Evolutionary conservation across 2,329 filamentous ascomycete species (phyloP).

Genomic region (Calonectria crousiana): DNA sequence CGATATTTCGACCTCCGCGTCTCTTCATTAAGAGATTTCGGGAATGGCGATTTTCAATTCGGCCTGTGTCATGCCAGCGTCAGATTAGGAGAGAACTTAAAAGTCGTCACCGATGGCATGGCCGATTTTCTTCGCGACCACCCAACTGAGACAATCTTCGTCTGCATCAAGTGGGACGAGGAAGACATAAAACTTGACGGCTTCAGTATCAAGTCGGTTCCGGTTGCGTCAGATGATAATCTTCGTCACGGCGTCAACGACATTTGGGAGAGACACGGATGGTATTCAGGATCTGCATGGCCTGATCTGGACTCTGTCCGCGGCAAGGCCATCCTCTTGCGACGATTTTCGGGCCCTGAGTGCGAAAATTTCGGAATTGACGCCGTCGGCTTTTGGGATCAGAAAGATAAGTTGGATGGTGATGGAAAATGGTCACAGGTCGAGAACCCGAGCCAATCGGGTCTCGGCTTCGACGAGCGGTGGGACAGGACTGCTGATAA

Average conservation of each 20-base stretch:
- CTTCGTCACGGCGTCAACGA: not conserved
- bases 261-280: not conserved
- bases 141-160: not conserved
- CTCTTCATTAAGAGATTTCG: not conserved
- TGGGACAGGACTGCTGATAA: not conserved
- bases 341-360: not conserved
- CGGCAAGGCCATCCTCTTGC: not conserved
- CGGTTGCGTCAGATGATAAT: not conserved
- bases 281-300: not conserved
- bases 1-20: not conserved
- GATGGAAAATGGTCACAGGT: not conserved
- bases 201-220: not conserved
- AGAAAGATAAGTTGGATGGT: not conserved
- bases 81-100: not conserved
- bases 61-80: not conserved
- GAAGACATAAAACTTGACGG: not conserved
- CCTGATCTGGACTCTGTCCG: not conserved
- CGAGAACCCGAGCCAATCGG: not conserved
- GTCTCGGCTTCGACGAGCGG: not conserved
- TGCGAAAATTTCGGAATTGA: not conserved
- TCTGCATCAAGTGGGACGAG: not conserved
- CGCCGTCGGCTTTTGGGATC: not conserved
- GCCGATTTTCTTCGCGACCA: not conserved
- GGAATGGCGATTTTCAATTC: not conserved
- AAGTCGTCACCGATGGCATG: not conserved